A percentile compares a stretch with the other conserved stretches of the same genome.
Evolutionary conservation across 2,329 filamentous ascomycete genomes (phyloP).

Genomic region (Claviceps citrina): DNA sequence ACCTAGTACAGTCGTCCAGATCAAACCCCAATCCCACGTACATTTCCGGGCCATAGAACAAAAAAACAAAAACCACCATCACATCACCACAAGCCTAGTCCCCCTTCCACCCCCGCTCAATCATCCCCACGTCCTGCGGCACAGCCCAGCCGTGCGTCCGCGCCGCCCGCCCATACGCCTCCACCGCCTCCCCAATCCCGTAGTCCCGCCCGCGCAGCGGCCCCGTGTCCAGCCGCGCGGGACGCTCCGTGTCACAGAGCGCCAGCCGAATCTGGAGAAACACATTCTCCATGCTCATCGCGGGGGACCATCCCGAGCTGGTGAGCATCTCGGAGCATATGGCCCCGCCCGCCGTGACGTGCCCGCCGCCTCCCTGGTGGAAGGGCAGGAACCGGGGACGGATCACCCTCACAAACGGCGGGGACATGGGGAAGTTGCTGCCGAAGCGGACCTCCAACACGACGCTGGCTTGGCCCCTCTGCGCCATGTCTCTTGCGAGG

Average conservation of each 20-base stretch:
- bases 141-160: conserved; percentile 56
- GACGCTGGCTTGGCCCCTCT: conserved; percentile 44
- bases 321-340: conserved; percentile 77
- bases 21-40: too few species aligned
- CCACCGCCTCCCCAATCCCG: conserved; percentile 51
- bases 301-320: conserved; percentile 65
- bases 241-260: conserved; percentile 53
- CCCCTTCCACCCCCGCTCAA: conserved; percentile 14
- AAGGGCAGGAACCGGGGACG: conserved; percentile 67
- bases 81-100: too few species aligned
- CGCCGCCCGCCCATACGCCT: conserved; percentile 56
- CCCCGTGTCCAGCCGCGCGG: conserved; percentile 46
- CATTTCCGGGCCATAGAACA: too few species aligned
- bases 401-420: conserved; percentile 73
- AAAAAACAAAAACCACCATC: too few species aligned
- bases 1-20: too few species aligned
- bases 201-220: conserved; percentile 35
- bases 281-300: conserved; percentile 60
- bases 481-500: conserved; percentile 60
- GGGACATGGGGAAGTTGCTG: conserved; percentile 56
- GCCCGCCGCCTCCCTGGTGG: conserved; percentile 59
- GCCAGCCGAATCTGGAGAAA: conserved; percentile 69
- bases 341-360: conserved; percentile 71
- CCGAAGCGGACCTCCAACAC: conserved; percentile 74
- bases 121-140: conserved; percentile 43